Percentiles rank a stretch among this genome's conserved stretches.
phyloP scores from a whole-genome alignment of 495 filamentous ascomycete genomes.

The Xylaria castorea region DNA sequence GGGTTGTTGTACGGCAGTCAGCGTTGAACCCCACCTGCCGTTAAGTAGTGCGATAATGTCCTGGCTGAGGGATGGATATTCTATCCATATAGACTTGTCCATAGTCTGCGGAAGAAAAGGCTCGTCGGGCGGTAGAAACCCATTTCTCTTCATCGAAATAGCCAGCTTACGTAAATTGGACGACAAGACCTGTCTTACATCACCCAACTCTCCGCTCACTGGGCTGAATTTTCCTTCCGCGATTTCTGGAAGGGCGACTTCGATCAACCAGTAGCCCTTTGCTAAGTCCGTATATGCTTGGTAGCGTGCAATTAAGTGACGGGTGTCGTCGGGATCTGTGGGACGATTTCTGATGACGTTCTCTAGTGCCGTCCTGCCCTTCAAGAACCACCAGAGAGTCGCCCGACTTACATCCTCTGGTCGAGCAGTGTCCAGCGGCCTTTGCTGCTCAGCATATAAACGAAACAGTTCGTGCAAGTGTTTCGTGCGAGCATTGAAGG shows the following conservation, averaged over 20 bases:
- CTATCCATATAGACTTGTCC: constrained; percentile 76
- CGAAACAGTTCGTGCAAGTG: constrained; percentile 73
- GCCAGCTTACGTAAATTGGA: constrained; percentile 73
- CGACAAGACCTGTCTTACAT: constrained; percentile 61
- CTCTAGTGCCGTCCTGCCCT: constrained; percentile 76
- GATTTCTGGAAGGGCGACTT: constrained; percentile 66
- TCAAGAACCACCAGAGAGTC: constrained; percentile 87
- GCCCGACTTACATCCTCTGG: constrained; percentile 71
- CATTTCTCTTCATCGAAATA: constrained; percentile 82
- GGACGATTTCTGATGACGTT: constrained; percentile 68
- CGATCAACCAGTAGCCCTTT: constrained; percentile 82
- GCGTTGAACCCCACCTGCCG: constrained; percentile 60
- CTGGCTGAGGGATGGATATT: constrained; percentile 71
- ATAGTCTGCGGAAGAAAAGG: constrained; percentile 68
- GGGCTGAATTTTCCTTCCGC: constrained; percentile 43
- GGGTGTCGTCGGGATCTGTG: constrained; percentile 50
- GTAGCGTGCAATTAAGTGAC: constrained; percentile 51
- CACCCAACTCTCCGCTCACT: constrained; percentile 50
- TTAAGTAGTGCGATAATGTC: constrained; percentile 71
- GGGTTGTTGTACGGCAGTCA: constrained; percentile 42
- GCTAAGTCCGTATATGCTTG: constrained; percentile 81
- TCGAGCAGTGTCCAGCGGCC: constrained; percentile 63
- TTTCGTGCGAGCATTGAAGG: constrained; percentile 69
- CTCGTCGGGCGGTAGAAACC: constrained; percentile 71
- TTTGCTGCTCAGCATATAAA: constrained; percentile 73